phyloP scores from a whole-genome alignment of 2,329 filamentous ascomycete species.

The Paracamarosporium sp. region DNA sequence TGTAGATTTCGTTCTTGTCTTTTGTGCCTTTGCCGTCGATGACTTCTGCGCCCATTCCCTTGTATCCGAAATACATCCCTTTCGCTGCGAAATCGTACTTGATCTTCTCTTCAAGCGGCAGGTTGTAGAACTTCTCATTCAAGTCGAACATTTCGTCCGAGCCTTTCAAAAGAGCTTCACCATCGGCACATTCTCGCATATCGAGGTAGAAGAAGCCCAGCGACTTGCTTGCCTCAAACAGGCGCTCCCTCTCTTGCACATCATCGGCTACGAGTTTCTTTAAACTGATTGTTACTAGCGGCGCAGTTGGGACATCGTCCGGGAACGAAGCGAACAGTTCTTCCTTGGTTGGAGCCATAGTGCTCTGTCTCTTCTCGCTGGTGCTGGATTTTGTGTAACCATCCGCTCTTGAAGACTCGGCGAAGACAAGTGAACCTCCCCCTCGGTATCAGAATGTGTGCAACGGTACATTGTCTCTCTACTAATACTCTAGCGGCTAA shows the following conservation, averaged over 20 bases:
- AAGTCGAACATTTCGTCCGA: constrained; percentile 5
- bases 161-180: background rate
- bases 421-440: background rate
- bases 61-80: constrained; percentile 6
- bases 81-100: constrained; percentile 8
- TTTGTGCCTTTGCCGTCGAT: constrained; percentile 7
- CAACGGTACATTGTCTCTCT: too few species aligned
- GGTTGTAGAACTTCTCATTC: background rate
- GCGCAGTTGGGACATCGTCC: constrained; percentile 6
- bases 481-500: too few species aligned
- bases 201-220: constrained; percentile 8
- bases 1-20: constrained; percentile 11
- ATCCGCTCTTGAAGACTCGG: background rate
- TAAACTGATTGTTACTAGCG: constrained; percentile 1
- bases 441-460: too few species aligned
- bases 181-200: background rate
- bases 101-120: constrained; percentile 1
- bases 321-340: background rate
- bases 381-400: background rate
- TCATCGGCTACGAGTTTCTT: background rate
- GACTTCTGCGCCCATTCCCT: constrained; percentile 6
- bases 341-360: background rate
- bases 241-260: background rate
- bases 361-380: background rate
- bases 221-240: constrained; percentile 5